A percentile compares a stretch with the other conserved stretches of the same genome.
phyloP scores from a whole-genome alignment of 2,329 filamentous ascomycete genomes.

The Zymoseptoria brevis region DNA sequence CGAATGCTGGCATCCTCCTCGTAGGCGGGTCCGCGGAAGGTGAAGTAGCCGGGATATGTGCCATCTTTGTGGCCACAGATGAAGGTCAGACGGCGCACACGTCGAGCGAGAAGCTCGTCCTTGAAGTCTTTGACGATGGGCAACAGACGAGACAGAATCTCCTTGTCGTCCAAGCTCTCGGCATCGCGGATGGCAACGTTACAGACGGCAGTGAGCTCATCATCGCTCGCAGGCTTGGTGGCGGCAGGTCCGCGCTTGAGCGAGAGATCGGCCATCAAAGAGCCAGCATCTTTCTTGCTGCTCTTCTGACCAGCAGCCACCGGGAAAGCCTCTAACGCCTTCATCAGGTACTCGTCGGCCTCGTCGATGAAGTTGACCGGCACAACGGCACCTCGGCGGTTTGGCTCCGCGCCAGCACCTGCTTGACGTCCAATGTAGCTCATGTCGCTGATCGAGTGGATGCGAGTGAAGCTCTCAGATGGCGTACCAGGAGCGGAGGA shows the following conservation, averaged over 20 bases:
- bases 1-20: conserved; percentile 91
- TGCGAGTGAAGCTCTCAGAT: conserved; percentile 62
- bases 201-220: conserved; percentile 82
- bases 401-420: conserved; percentile 56
- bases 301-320: conserved; percentile 29
- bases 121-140: conserved; percentile 72
- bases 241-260: conserved; percentile 55
- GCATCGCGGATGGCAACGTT: conserved; percentile 87
- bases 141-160: conserved; percentile 67
- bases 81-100: conserved; percentile 86
- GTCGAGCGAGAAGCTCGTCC: conserved; percentile 71
- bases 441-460: conserved; percentile 95
- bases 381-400: conserved; percentile 86
- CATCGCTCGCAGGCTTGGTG: conserved; percentile 50
- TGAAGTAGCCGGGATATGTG: conserved; percentile 94
- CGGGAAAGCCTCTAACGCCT: conserved; percentile 78
- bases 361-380: conserved; percentile 92
- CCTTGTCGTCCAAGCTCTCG: conserved; percentile 73
- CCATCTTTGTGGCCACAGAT: conserved; percentile 93
- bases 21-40: conserved; percentile 88
- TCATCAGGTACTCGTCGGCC: conserved; percentile 74
- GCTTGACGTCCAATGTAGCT: conserved; percentile 71
- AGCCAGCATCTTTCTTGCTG: conserved; percentile 39
- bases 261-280: conserved; percentile 61
- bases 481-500: conserved; percentile 58